A percentile compares a stretch with the other conserved stretches of the same genome.
Conservation (phyloP, 768 basidiomycete genomes). For the Hericium erinaceus region DNA sequence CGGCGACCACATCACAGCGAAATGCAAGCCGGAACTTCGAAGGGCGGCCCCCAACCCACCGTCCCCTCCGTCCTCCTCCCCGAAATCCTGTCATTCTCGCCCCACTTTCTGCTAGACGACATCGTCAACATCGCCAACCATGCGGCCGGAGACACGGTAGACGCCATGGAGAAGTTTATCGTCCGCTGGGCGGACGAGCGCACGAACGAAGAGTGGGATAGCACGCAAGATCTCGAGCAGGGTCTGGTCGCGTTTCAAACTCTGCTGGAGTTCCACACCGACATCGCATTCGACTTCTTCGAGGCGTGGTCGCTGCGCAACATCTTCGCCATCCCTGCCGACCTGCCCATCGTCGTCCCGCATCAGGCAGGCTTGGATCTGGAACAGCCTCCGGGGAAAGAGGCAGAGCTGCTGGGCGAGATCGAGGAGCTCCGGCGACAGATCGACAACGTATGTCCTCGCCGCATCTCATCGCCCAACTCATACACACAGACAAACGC, state of each 20-base stretch:
- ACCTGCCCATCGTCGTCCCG: slow-evolving; percentile 62
- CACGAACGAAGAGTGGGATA: slow-evolving; percentile 42
- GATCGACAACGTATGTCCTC: slow-evolving; percentile 55
- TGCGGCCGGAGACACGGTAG: slow-evolving; percentile 67
- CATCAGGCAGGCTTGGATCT: slow-evolving; percentile 72
- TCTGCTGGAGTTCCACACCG: slow-evolving; percentile 78
- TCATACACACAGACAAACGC: background rate
- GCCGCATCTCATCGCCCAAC: background rate
- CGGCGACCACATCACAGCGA: background rate
- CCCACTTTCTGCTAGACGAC: slow-evolving; percentile 78
- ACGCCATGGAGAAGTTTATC: slow-evolving; percentile 72
- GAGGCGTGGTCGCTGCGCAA: slow-evolving; percentile 86
- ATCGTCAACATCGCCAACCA: slow-evolving; percentile 79
- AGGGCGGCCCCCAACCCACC: slow-evolving; percentile 10
- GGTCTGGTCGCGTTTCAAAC: slow-evolving; percentile 85
- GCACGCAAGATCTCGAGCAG: slow-evolving; percentile 63
- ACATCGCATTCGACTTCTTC: slow-evolving; percentile 87
- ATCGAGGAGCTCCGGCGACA: slow-evolving; percentile 57
- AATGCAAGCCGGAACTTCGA: background rate
- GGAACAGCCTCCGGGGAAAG: slow-evolving; percentile 45
- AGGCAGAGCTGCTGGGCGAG: slow-evolving; percentile 45
- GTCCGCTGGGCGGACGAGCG: slow-evolving; percentile 66
- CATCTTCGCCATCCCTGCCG: slow-evolving; percentile 68
- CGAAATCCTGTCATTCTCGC: slow-evolving; percentile 77
- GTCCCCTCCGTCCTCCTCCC: slow-evolving; percentile 46